Conservation (phyloP, 495 filamentous ascomycete species). For the Annulohypoxylon bovei region DNA sequence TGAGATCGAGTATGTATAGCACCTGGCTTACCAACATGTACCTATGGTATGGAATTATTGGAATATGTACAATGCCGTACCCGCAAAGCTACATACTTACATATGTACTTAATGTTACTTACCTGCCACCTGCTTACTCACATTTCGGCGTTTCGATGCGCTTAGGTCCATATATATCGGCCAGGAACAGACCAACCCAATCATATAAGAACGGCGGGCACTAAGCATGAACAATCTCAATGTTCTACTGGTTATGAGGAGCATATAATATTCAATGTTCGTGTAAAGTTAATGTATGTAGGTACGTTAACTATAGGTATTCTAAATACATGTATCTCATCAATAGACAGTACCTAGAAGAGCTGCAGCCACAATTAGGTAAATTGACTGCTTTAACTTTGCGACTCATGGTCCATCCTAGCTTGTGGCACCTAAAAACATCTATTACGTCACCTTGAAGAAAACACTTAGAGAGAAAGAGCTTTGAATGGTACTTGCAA, state of each 20-base stretch:
- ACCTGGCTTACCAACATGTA: constrained; percentile 15
- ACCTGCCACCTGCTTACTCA: not conserved
- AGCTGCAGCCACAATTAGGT: constrained; percentile 29
- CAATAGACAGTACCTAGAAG: too few species aligned
- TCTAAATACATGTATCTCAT: too few species aligned
- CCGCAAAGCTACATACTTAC: not conserved
- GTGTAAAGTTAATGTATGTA: too few species aligned
- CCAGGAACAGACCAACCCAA: not conserved
- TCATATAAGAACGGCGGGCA: not conserved
- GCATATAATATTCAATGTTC: too few species aligned
- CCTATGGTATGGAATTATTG: constrained; percentile 1
- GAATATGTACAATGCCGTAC: constrained; percentile 14
- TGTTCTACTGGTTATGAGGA: too few species aligned
- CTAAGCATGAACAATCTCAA: not conserved
- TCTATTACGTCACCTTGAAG: constrained; percentile 40
- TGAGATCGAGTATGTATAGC: constrained; percentile 19
- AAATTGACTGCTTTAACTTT: not conserved
- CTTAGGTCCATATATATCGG: not conserved
- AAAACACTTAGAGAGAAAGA: constrained; percentile 14
- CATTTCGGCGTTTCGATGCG: not conserved
- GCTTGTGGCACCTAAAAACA: constrained; percentile 30
- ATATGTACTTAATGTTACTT: constrained; percentile 5
- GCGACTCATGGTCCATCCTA: constrained; percentile 29
- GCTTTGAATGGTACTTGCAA: constrained; percentile 4
- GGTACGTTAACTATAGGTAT: too few species aligned